Evolutionary conservation across 495 filamentous ascomycete genomes (phyloP).

Genomic region (Margaritispora aquatica): DNA sequence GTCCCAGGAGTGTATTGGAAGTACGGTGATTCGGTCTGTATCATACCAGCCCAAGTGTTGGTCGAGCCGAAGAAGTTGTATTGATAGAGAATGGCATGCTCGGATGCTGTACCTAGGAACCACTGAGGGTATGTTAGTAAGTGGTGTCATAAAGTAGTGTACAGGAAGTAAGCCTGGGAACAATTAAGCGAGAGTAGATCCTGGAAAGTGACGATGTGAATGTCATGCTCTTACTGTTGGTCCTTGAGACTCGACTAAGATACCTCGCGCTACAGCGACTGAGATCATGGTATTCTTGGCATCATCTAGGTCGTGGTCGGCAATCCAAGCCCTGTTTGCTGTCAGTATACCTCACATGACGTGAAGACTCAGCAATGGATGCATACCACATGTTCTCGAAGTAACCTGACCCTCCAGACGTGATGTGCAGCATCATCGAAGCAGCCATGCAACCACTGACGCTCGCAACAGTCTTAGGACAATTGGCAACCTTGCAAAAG

Average conservation of each 20-base stretch:
- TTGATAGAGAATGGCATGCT: slow-evolving; percentile 73
- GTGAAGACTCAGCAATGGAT: not conserved
- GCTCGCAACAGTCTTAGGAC: slow-evolving; percentile 9
- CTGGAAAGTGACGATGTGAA: too few relatives aligned
- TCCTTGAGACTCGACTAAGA: slow-evolving; percentile 45
- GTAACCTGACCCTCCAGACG: slow-evolving; percentile 39
- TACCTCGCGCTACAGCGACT: slow-evolving; percentile 29
- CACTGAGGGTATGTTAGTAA: too few relatives aligned
- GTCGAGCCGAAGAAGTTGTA: slow-evolving; percentile 65
- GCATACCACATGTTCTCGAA: slow-evolving; percentile 52
- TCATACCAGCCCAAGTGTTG: slow-evolving; percentile 61
- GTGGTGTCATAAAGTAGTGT: too few relatives aligned
- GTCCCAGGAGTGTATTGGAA: slow-evolving; percentile 9
- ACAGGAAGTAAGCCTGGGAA: too few relatives aligned
- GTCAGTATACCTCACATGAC: too few relatives aligned
- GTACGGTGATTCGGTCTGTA: slow-evolving; percentile 19
- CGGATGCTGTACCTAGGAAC: slow-evolving; percentile 65
- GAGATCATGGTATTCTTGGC: slow-evolving; percentile 56
- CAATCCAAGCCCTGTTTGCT: slow-evolving; percentile 54
- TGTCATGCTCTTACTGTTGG: slow-evolving; percentile 45
- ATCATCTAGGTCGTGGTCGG: slow-evolving; percentile 46
- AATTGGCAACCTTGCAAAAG: slow-evolving; percentile 35
- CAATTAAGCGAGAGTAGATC: too few relatives aligned
- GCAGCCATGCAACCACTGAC: slow-evolving; percentile 39
- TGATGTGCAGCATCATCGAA: slow-evolving; percentile 44